Evolutionary conservation across 1,139 yeast genomes (phyloP).

Genomic region (Nakaseomyces bracarensis): DNA sequence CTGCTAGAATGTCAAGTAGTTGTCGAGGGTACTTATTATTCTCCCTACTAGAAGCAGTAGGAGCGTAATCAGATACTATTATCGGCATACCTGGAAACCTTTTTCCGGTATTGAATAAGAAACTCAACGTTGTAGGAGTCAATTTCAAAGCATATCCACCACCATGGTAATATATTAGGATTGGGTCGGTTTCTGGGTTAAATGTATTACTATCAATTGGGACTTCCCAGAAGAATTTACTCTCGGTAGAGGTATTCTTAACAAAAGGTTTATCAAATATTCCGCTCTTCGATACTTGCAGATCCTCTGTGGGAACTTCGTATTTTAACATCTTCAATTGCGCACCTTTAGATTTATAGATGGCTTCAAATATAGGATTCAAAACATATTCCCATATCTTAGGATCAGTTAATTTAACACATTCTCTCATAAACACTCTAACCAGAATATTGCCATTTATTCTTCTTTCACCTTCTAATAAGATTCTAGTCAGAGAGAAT

Average conservation of each 20-base stretch:
- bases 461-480: conserved; percentile 3
- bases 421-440: conserved; percentile 17
- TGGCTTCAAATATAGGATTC: conserved; percentile 15
- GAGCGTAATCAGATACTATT: conserved; percentile 17
- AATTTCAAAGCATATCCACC: conserved; percentile 20
- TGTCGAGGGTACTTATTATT: conserved; percentile 13
- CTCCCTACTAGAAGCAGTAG: conserved; percentile 9
- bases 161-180: conserved; percentile 20
- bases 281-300: conserved; percentile 1
- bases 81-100: conserved; percentile 15
- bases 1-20: conserved; percentile 13
- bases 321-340: background rate
- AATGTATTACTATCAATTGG: conserved; percentile 8
- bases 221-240: conserved; percentile 3
- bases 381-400: conserved; percentile 12
- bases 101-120: conserved; percentile 12
- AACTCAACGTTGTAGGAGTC: conserved; percentile 14
- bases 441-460: conserved; percentile 7
- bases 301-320: conserved; percentile 4
- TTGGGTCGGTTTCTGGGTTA: conserved; percentile 14
- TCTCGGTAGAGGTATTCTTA: background rate
- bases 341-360: conserved; percentile 5
- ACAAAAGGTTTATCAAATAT: conserved; percentile 6
- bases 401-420: conserved; percentile 13
- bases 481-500: background rate